These are phyloP conservation scores for Teratosphaeriaceae sp. DNA, from an alignment of 2,329 filamentous ascomycete species.

Conservation along the genomic window DNA sequence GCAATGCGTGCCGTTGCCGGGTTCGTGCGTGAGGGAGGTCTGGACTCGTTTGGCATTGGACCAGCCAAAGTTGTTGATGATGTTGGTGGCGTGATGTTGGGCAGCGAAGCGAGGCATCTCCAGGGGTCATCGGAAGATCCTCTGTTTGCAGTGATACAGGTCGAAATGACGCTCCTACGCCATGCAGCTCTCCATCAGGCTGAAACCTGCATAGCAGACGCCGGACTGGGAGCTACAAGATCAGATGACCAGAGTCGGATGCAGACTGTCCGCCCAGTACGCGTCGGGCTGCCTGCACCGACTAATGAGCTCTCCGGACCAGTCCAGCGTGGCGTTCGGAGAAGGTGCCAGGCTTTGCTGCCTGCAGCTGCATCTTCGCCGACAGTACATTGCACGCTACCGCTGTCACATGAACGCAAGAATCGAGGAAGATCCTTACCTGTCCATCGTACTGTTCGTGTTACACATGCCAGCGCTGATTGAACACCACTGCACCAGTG, in stretches of 20 bases:
- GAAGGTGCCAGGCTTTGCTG: conserved; percentile 1
- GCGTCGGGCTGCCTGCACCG: conserved; percentile 11
- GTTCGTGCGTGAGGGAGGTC: not conserved
- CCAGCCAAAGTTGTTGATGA: not conserved
- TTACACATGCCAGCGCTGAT: conserved; percentile 45
- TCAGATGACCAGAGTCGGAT: conserved; percentile 17
- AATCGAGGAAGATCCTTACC: conserved; percentile 67
- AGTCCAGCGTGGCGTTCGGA: conserved; percentile 7
- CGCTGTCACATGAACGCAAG: too few relatives aligned
- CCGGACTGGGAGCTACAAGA: conserved; percentile 3
- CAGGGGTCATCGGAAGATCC: too few relatives aligned
- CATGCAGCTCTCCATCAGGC: not conserved
- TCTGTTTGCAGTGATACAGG: too few relatives aligned
- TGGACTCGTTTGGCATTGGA: not conserved
- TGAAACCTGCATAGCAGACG: not conserved
- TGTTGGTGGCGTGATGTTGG: not conserved
- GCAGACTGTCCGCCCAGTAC: conserved; percentile 8
- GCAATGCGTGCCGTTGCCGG: not conserved
- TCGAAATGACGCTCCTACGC: too few relatives aligned
- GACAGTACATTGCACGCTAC: too few relatives aligned
- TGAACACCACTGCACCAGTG: conserved; percentile 67
- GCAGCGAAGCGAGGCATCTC: not conserved
- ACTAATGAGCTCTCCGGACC: conserved; percentile 7
- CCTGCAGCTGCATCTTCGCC: conserved; percentile 1
- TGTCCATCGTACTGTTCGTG: conserved; percentile 75